These are phyloP conservation scores for Lepidium sativum DNA, from an alignment of 345 rosid species.

Conservation along the genomic window DNA sequence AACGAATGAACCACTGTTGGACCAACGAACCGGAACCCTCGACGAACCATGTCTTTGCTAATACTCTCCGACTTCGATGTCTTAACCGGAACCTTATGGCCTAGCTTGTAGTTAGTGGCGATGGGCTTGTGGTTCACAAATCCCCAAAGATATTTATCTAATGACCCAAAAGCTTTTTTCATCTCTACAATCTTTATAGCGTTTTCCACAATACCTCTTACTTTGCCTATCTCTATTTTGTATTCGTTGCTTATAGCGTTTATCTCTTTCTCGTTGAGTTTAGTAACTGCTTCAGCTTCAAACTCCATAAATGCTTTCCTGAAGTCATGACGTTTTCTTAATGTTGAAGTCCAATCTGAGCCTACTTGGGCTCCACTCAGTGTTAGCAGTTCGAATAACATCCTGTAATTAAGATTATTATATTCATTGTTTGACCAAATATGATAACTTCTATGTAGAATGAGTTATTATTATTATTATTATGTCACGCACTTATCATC, in stretches of 20 bases:
- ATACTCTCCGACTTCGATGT: constrained; percentile 60
- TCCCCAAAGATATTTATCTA: constrained; percentile 54
- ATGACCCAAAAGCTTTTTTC: constrained; percentile 33
- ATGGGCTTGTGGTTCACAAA: constrained; percentile 47
- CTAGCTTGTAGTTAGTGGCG: constrained; percentile 34
- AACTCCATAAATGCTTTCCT: constrained; percentile 24
- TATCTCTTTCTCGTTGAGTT: constrained; percentile 24
- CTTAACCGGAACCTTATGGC: constrained; percentile 50
- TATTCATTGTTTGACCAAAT: neutral
- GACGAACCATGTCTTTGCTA: constrained; percentile 59
- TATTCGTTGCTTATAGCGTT: constrained; percentile 15
- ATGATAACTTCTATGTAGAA: neutral
- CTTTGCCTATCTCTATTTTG: constrained; percentile 27
- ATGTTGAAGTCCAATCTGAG: constrained; percentile 58
- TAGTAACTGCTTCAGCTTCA: constrained; percentile 18
- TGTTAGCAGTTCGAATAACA: constrained; percentile 54
- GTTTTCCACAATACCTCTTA: constrained; percentile 24
- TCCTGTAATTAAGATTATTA: constrained; percentile 25
- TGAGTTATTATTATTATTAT: neutral
- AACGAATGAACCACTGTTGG: constrained; percentile 59
- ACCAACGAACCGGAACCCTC: constrained; percentile 56
- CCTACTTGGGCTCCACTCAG: constrained; percentile 70
- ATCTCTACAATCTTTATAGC: constrained; percentile 22
- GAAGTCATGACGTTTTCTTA: constrained; percentile 24
- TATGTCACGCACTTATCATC: constrained; percentile 48